Base-by-base conservation (phyloP, 2,329 filamentous ascomycete species). In the Neonectria magnoliae region DNA sequence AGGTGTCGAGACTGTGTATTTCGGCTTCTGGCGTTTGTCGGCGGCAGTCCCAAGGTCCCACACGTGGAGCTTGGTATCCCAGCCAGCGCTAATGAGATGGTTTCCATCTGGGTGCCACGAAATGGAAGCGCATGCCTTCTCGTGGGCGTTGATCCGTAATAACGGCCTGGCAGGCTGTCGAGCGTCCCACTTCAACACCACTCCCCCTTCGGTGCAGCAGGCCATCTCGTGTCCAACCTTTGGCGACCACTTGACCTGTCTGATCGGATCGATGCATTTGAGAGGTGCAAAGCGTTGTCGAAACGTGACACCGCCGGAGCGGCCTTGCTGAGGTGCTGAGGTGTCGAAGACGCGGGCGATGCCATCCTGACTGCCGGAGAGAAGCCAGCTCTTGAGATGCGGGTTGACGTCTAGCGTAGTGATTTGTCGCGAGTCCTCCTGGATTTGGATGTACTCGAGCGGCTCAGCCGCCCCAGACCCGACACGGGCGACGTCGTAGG, bases 101-200 rank as follows among this genome's bases (percentile, higher is more conserved):
- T 85, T 82, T 14, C 89, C 90, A 72, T 91, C 89, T 0, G 88
- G 87, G 68, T 92, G 90, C 90, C 90, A 92, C 3, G 87, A 84
- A 47, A 91, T 86, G 0, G 87, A 83, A 2, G 85, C 82, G 71
- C 87, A 88, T 0, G 85, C 81, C 66, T 85, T 88, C 61, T 89
- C 86, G 71, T 91, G 88, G 0, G 86, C 88, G 31, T 87, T 86
- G 70, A 91, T 86, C 68, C 86, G 84, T 53, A 90, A 73, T 13
- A 89, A 71, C 1, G 88, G 88, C 10, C 82, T 81, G 16, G 76
- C 77, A 6, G 83, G 71, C 70, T 87, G 87, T 7, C 88, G 82
- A 5, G 89, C 82, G 74, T 91, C 88, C 87, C 88, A 91, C 71
- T 90, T 90, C 67, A 89, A 77, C 13, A 91, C 81, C 14, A 85